Conservation (phyloP, 805 yeast species). For the Debaryomyces tyrocola region DNA sequence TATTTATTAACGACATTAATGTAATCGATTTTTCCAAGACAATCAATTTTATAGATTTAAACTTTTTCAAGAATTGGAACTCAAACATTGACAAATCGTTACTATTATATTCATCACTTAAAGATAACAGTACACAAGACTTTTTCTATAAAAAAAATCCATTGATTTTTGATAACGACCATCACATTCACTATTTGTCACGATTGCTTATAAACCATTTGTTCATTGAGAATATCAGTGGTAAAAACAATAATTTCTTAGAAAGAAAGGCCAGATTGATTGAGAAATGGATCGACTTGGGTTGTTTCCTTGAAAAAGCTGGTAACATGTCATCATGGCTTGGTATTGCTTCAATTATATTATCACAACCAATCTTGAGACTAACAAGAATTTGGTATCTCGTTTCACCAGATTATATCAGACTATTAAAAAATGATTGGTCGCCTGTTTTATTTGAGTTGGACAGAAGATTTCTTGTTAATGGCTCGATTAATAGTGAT, state of each 20-base stretch:
- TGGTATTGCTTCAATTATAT: conserved; percentile 79
- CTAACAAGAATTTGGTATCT: conserved; percentile 72
- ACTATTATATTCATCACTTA: conserved; percentile 54
- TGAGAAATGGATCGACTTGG: conserved; percentile 83
- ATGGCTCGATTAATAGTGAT: conserved; percentile 19
- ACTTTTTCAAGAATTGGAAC: conserved; percentile 70
- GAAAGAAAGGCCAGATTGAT: conserved; percentile 63
- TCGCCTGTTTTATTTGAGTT: conserved; percentile 89
- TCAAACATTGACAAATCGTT: conserved; percentile 78
- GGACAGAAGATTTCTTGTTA: conserved; percentile 66
- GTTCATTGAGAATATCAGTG: conserved; percentile 47
- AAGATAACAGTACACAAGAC: conserved; percentile 19
- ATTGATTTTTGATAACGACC: conserved; percentile 64
- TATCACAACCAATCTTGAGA: conserved; percentile 80
- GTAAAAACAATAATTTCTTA: conserved; percentile 8
- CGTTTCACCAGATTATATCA: conserved; percentile 59
- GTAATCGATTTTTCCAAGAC: conserved; percentile 58
- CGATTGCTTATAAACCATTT: conserved; percentile 68
- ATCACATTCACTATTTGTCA: conserved; percentile 76
- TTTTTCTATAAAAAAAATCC: conserved; percentile 63
- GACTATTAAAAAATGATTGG: conserved; percentile 77
- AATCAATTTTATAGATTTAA: conserved; percentile 65
- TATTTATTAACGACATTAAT: conserved; percentile 54
- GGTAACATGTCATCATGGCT: conserved; percentile 97
- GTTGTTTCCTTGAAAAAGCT: conserved; percentile 67